Conservation (phyloP, 116 monocot genomes). For the Zostera marina region DNA sequence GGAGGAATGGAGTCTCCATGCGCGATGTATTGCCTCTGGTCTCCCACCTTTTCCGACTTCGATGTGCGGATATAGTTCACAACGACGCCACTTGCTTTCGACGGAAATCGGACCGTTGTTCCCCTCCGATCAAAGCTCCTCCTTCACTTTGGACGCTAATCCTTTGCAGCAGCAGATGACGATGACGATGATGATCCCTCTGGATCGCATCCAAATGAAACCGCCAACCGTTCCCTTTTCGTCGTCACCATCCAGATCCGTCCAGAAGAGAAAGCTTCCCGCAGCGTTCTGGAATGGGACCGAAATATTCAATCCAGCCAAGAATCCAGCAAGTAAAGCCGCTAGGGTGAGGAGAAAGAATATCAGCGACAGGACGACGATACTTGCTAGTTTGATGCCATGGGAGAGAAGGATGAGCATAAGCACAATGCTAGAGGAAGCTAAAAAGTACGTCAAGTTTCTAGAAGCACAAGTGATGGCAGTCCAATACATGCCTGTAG, state of each 20-base stretch:
- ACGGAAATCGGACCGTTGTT: neutral
- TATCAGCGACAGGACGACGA: conserved; percentile 34
- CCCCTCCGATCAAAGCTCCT: neutral
- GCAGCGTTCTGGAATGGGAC: neutral
- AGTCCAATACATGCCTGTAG: conserved; percentile 40
- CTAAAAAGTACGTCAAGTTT: conserved; percentile 45
- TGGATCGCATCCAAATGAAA: neutral
- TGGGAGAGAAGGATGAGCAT: conserved; percentile 32
- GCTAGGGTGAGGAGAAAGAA: conserved; percentile 21
- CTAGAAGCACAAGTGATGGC: conserved; percentile 57
- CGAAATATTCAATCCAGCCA: neutral
- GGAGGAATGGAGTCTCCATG: conserved; percentile 2
- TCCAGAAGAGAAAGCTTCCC: neutral
- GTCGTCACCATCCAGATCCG: neutral
- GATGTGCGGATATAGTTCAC: neutral
- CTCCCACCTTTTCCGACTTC: conserved; percentile 2
- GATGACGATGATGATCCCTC: neutral
- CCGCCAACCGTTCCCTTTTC: neutral
- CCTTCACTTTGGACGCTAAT: neutral
- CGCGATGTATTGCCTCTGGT: conserved; percentile 1
- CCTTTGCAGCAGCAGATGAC: conserved; percentile 2
- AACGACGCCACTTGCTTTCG: neutral
- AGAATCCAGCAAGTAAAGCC: conserved; percentile 1
- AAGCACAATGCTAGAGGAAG: conserved; percentile 43
- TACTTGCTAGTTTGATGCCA: conserved; percentile 40